phyloP scores from a whole-genome alignment of 345 rosid genomes.

The Eucalyptus coolabah region DNA sequence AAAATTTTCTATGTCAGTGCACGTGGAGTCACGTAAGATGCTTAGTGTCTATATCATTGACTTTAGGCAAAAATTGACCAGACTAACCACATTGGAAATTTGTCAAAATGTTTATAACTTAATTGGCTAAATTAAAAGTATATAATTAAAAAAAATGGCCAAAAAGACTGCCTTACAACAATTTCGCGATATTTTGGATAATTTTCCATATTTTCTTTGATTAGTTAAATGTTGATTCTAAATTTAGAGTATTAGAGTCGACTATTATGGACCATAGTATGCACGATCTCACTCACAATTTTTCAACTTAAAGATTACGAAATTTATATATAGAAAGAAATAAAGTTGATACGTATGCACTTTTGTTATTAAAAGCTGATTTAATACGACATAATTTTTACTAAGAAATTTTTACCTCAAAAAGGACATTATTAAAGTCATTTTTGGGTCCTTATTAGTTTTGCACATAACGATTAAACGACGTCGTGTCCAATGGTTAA shows the following conservation, averaged over 20 bases:
- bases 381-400: not conserved
- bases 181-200: not conserved
- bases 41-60: not conserved
- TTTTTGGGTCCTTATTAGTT: not conserved
- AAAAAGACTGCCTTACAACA: not conserved
- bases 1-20: rapidly evolving
- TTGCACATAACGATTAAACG: not conserved
- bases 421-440: not conserved
- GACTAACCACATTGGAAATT: not conserved
- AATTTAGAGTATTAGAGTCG: not conserved
- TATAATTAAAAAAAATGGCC: not conserved
- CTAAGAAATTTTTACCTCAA: not conserved
- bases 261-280: not conserved
- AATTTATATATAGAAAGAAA: not conserved
- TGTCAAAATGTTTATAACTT: not conserved
- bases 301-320: not conserved
- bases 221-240: not conserved
- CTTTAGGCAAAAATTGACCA: not conserved
- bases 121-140: no score
- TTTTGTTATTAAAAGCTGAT: not conserved
- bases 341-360: not conserved
- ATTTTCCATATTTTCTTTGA: not conserved
- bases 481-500: not conserved
- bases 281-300: not conserved
- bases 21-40: rapidly evolving